phyloP scores from a whole-genome alignment of 2,329 filamentous ascomycete species.

The Ophiostoma ips region DNA sequence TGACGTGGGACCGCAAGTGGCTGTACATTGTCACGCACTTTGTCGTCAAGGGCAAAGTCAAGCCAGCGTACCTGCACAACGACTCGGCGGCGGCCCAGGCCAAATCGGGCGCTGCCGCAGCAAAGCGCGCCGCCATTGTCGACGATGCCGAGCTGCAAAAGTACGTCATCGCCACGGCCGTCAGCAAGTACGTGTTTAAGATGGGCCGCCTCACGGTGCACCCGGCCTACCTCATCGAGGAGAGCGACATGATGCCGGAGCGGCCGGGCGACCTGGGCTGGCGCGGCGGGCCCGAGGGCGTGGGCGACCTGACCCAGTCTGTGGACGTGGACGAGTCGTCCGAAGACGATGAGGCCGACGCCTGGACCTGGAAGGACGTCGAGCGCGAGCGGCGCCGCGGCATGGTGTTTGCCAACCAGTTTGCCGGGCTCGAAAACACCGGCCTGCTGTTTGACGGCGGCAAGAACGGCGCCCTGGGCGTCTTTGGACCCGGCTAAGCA shows the following conservation, averaged over 20 bases:
- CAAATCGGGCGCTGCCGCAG: conserved; percentile 1
- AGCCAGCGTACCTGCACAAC: conserved; percentile 40
- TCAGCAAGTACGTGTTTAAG: conserved; percentile 76
- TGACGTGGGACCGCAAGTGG: conserved; percentile 73
- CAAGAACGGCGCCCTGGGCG: conserved; percentile 35
- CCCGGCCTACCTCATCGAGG: conserved; percentile 59
- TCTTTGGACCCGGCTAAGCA: conserved; percentile 21
- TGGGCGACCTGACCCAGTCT: conserved; percentile 20
- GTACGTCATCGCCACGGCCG: conserved; percentile 54
- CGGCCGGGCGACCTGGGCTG: conserved; percentile 51
- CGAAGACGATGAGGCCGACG: conserved; percentile 24
- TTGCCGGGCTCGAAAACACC: conserved; percentile 41
- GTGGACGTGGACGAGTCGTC: conserved; percentile 25
- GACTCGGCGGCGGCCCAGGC: conserved; percentile 12
- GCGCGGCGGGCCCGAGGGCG: conserved; percentile 22
- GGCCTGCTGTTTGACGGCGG: conserved; percentile 40
- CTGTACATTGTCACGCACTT: conserved; percentile 64
- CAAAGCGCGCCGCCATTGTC: conserved; percentile 16
- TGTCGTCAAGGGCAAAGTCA: conserved; percentile 45
- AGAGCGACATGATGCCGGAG: conserved; percentile 60
- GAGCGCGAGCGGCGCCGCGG: conserved; percentile 42
- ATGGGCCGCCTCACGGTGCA: conserved; percentile 70
- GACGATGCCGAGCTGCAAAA: conserved; percentile 37
- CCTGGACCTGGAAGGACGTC: conserved; percentile 45
- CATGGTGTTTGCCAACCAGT: conserved; percentile 39